A percentile compares a stretch with the other conserved stretches of the same genome.
Evolutionary conservation across 2,329 filamentous ascomycete species (phyloP).

Genomic region (Dothidotthia symphoricarpi): DNA sequence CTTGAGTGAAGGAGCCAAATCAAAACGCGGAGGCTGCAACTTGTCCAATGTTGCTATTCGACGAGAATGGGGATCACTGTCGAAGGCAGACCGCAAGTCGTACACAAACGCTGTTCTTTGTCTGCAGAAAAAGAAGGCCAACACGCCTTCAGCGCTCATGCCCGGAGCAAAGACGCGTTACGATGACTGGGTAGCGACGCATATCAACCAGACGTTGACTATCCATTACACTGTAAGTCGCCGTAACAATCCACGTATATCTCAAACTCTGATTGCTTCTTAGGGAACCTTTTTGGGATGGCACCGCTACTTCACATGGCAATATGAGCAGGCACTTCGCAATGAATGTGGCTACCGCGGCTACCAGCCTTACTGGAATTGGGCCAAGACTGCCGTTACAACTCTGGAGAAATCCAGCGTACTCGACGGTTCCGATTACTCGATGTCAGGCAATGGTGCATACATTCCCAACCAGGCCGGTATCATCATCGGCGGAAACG

Average conservation of each 20-base stretch:
- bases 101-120: slow-evolving; percentile 42
- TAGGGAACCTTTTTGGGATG: too few relatives aligned
- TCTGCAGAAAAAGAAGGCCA: slow-evolving; percentile 27
- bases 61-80: slow-evolving; percentile 29
- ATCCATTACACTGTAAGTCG: slow-evolving; percentile 39
- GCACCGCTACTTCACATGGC: slow-evolving; percentile 45
- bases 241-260: slow-evolving; percentile 3
- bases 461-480: slow-evolving; percentile 29
- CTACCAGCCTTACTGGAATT: slow-evolving; percentile 53
- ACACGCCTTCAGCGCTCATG: slow-evolving; percentile 26
- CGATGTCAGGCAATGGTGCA: slow-evolving; percentile 49
- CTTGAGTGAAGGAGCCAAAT: slow-evolving; percentile 12
- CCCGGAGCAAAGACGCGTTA: slow-evolving; percentile 36
- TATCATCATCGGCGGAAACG: slow-evolving; percentile 21
- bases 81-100: slow-evolving; percentile 29
- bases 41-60: slow-evolving; percentile 27
- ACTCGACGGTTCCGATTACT: slow-evolving; percentile 55
- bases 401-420: slow-evolving; percentile 50
- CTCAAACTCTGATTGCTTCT: slow-evolving; percentile 14
- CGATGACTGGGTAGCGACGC: slow-evolving; percentile 41
- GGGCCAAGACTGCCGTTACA: slow-evolving; percentile 48
- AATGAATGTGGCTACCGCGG: slow-evolving; percentile 46
- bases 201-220: slow-evolving; percentile 35
- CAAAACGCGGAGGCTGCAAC: slow-evolving; percentile 26
- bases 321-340: slow-evolving; percentile 44